Base-by-base conservation (phyloP, 2,329 filamentous ascomycete species). In the Nannizzia gypsea region DNA sequence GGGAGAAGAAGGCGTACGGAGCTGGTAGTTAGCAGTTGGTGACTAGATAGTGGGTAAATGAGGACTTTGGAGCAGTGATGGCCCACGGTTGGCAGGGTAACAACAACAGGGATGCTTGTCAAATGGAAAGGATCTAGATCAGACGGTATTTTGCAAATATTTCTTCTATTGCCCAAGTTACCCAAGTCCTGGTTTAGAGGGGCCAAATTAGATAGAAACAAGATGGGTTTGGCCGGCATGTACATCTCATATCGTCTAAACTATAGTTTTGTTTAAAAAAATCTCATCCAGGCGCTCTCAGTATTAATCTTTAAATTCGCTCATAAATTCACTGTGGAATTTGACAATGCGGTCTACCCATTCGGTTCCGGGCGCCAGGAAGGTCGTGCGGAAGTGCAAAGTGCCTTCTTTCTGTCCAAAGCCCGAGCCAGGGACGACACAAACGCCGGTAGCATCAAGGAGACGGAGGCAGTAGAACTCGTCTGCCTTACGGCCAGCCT, bases 381-480 rank as follows among this genome's bases (percentile, higher is more conserved):
- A 99, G 0, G 93, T 99, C 3, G 93, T 99, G 63, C 93, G 81
- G 81, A 99, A 95, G 78, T 99, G 93, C 69, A 93, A 79, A 0
- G 89, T 93, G 67, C 86, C 87, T 69, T 93, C 88, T 76, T 87
- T 91, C 79, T 99, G 93, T 4, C 93, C 93, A 71, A 99, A 99
- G 0, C 93, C 93, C 60, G 84, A 87, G 50, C 93, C 93, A 0
- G 93, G 87, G 1, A 99, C 90, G 59, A 96, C 88, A 69, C 93
- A 99, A 61, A 99, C 87, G 62, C 93, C 93, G 0, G 93, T 99
- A 1, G 89, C 87, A 72, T 99, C 91, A 63, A 99, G 87, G 68
- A 99, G 80, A 63, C 84, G 82, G 78, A 95, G 82, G 76, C 88
- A 90, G 80, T 99, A 99, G 77, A 95, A 96, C 74, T 97, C 92